Conservation (phyloP, 768 basidiomycete genomes). For the Trichaptum fuscoviolaceum region DNA sequence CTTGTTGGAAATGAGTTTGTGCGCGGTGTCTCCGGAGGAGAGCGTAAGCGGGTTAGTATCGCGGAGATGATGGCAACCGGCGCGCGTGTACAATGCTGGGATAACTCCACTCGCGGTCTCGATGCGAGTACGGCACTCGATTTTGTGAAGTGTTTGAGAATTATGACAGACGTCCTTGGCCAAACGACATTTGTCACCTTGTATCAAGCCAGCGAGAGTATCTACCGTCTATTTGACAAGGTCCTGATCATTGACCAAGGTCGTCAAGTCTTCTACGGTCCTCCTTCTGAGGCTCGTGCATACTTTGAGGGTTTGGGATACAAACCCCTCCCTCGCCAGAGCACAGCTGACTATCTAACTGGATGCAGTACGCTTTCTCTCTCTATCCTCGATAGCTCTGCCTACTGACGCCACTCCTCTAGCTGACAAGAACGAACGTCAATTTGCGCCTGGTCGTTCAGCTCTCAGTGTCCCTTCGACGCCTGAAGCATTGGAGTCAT, state of each 20-base stretch:
- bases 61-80: constrained; percentile 84
- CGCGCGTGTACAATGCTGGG: constrained; percentile 77
- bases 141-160: constrained; percentile 70
- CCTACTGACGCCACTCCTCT: constrained; percentile 30
- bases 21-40: constrained; percentile 75
- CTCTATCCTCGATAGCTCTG: constrained; percentile 25
- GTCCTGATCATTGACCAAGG: constrained; percentile 80
- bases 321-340: constrained; percentile 72
- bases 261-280: constrained; percentile 77
- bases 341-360: constrained; percentile 81
- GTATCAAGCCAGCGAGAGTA: constrained; percentile 76
- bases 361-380: constrained; percentile 41
- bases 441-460: constrained; percentile 60
- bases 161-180: constrained; percentile 79
- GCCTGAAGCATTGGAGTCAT: constrained; percentile 60
- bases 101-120: constrained; percentile 76
- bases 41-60: constrained; percentile 78
- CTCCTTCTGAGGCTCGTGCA: constrained; percentile 60
- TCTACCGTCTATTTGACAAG: constrained; percentile 80
- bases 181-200: constrained; percentile 78
- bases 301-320: constrained; percentile 80
- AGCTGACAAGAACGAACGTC: constrained; percentile 81
- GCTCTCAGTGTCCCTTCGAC: constrained; percentile 57
- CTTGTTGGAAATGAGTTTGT: constrained; percentile 86
- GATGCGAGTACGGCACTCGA: constrained; percentile 88